Evolutionary conservation across 208 protist genomes (phyloP), one percentile per base, ranked within the genome.

Genomic region (Trypanosoma lewisi): DNA sequence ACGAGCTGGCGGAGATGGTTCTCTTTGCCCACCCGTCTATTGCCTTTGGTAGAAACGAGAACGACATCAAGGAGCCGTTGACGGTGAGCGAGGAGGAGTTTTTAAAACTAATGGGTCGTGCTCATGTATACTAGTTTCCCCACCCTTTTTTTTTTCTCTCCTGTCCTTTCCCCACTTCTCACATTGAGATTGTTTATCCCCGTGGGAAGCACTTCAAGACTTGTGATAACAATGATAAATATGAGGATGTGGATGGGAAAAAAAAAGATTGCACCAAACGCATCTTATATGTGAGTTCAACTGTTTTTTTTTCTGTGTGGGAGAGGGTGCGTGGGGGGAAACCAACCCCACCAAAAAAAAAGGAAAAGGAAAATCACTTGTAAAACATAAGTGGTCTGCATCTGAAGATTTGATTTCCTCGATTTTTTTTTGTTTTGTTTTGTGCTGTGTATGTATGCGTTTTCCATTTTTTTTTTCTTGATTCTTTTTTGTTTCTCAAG

Each of bases 1-100:
- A 98, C 21, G 97, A 99, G 72, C 75, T 99, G 36, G 69, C 89
- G 47, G 95, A 97, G 63, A 99, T 99, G 97, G 94, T 99, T 58
- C 83, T 97, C 14, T 97, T 97, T 73, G 92, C 95, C 12, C 91
- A 97, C 45, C 30, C 70, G 17, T 79, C 89, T 33, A 67, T 72
- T 28, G 70, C 89, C 62, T 78, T 57, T 50, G 64, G 67, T 53
- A 66, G 70, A 62, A 59, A 68, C 1, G 81, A 89, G 50, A 81
- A 79, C 36, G 89, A 87, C 30, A 75, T 78, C 16, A 82, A 82
- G 52, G 84, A 93, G 12, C 57, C 75, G 2, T 41, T 90, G 12
- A 75, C 70, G 8, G 87, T 98, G n/a, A 86, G 68, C 27, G 90
- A 98, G 71, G 85, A 96, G 17, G 95, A 98, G 34, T 99, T 98